These are phyloP conservation scores for Auriscalpium microsporum DNA, from an alignment of 768 basidiomycete species.

Conservation along the genomic window DNA sequence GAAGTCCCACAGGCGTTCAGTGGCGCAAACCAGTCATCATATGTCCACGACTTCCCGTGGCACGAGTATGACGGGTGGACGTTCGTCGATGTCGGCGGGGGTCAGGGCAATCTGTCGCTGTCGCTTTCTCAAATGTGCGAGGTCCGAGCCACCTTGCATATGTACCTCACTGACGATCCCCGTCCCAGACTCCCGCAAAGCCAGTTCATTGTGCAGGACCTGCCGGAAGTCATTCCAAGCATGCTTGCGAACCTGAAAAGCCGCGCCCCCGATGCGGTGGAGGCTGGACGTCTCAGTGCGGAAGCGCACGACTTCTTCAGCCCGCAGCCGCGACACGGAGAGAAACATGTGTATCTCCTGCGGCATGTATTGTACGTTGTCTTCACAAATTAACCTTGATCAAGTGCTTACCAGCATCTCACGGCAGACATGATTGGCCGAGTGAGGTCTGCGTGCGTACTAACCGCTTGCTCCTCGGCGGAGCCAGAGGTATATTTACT, in stretches of 20 bases:
- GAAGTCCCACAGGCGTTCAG: background rate
- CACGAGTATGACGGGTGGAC: background rate
- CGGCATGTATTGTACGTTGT: background rate
- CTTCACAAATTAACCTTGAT: background rate
- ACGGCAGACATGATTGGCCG: constrained; percentile 12
- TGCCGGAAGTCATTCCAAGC: constrained; percentile 3
- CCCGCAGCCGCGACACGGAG: background rate
- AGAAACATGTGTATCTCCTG: constrained; percentile 1
- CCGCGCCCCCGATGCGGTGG: background rate
- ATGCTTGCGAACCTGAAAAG: background rate
- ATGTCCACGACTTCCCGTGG: constrained; percentile 2
- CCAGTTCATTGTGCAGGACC: background rate
- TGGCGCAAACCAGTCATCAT: background rate
- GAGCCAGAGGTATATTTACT: background rate
- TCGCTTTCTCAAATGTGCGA: constrained; percentile 2
- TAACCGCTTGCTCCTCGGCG: too few species aligned
- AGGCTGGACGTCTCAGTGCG: background rate
- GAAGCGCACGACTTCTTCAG: constrained; percentile 2
- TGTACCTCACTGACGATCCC: background rate
- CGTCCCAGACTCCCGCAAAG: background rate
- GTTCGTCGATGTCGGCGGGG: constrained; percentile 1
- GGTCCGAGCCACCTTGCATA: too few species aligned
- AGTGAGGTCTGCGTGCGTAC: constrained; percentile 5
- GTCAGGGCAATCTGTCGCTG: constrained; percentile 2
- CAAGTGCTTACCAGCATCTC: too few species aligned